Conservation (phyloP, 2,329 filamentous ascomycete genomes). For the Stemphylium vesicarium region DNA sequence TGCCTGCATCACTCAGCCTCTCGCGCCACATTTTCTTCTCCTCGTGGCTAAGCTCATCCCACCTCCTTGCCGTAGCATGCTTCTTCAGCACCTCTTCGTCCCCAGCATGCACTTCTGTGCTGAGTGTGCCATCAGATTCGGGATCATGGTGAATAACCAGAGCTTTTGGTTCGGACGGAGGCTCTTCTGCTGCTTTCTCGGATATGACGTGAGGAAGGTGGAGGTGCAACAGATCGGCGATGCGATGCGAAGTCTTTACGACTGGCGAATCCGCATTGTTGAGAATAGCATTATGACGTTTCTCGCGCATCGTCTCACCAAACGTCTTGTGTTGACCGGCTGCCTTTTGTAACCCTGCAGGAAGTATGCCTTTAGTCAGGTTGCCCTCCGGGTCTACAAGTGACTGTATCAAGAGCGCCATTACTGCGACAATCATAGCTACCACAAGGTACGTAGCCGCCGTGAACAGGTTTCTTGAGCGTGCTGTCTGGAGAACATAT, state of each 20-base stretch:
- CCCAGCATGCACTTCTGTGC: slow-evolving; percentile 49
- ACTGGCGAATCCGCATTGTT: slow-evolving; percentile 37
- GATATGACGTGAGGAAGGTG: slow-evolving; percentile 26
- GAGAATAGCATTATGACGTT: slow-evolving; percentile 31
- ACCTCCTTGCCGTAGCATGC: slow-evolving; percentile 62
- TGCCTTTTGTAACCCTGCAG: slow-evolving; percentile 54
- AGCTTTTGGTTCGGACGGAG: slow-evolving; percentile 41
- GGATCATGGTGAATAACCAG: slow-evolving; percentile 51
- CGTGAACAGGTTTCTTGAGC: slow-evolving; percentile 55
- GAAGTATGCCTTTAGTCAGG: slow-evolving; percentile 59
- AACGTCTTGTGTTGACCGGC: slow-evolving; percentile 37
- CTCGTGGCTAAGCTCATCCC: slow-evolving; percentile 71
- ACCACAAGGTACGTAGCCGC: slow-evolving; percentile 64
- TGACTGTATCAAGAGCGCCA: slow-evolving; percentile 67
- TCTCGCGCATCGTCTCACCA: slow-evolving; percentile 36
- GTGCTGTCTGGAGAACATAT: slow-evolving; percentile 71
- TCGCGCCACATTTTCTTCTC: slow-evolving; percentile 74
- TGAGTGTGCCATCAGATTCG: slow-evolving; percentile 46
- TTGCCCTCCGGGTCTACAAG: slow-evolving; percentile 60
- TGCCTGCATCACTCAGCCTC: slow-evolving; percentile 70
- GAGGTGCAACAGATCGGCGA: slow-evolving; percentile 42
- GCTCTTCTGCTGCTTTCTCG: slow-evolving; percentile 5
- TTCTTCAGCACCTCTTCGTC: slow-evolving; percentile 44
- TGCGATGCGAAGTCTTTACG: slow-evolving; percentile 35
- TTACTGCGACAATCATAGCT: slow-evolving; percentile 64